Evolutionary conservation across 441 rosid genomes (phyloP).

Genomic region (Populus hybrid): DNA sequence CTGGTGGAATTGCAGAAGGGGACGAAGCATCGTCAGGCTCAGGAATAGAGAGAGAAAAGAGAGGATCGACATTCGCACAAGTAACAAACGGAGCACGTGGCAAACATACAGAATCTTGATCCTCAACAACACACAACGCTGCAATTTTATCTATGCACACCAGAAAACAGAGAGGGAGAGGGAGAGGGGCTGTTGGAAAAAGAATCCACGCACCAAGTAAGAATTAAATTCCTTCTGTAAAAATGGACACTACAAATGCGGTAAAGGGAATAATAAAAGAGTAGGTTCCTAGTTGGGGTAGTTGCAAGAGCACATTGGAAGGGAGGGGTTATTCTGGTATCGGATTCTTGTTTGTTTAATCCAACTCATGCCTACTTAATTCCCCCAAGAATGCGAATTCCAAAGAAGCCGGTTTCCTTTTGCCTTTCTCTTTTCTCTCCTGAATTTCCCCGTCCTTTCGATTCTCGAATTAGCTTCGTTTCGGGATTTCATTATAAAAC

Average conservation of each 20-base stretch:
- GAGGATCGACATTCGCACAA: no score
- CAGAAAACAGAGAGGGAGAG: neutral
- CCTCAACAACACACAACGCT: no score
- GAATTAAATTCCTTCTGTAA: no score
- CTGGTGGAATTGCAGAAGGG: no score
- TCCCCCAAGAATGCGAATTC: constrained; percentile 41
- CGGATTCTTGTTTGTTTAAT: constrained; percentile 22
- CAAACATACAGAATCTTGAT: no score
- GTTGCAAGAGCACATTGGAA: constrained; percentile 17
- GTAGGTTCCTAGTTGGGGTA: neutral
- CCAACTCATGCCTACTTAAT: constrained; percentile 40
- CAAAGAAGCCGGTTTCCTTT: constrained; percentile 42
- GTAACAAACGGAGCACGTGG: no score
- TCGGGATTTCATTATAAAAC: constrained; percentile 7
- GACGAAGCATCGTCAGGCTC: no score
- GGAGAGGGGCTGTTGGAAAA: neutral
- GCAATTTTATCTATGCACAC: neutral
- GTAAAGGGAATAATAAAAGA: neutral
- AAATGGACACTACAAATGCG: no score
- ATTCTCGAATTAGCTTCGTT: constrained; percentile 16
- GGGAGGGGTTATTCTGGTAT: constrained; percentile 13
- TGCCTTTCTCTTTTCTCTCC: constrained; percentile 40
- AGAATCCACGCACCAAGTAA: neutral
- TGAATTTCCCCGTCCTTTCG: constrained; percentile 18
- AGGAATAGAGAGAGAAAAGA: no score